phyloP scores from a whole-genome alignment of 2,329 filamentous ascomycete genomes.

The Microdochium bolleyi region DNA sequence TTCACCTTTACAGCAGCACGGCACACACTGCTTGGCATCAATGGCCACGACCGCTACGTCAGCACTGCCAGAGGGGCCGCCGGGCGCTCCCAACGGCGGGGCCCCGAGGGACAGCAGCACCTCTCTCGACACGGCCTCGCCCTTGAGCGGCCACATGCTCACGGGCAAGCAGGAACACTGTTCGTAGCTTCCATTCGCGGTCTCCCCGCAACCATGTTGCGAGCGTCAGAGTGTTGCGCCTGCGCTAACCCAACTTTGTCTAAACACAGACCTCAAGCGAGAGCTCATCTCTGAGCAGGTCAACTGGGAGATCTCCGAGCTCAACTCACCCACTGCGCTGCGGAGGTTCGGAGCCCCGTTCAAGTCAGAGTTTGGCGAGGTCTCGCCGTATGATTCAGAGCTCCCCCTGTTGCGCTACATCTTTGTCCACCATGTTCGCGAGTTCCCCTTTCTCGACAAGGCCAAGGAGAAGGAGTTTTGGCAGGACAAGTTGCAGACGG shows the following conservation, averaged over 20 bases:
- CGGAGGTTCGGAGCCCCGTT: conserved; percentile 95
- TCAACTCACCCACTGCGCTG: conserved; percentile 90
- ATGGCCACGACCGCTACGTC: background rate
- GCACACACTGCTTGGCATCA: too few relatives aligned
- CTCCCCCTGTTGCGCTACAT: conserved; percentile 91
- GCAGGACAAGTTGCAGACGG: conserved; percentile 95
- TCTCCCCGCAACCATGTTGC: background rate
- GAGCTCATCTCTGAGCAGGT: conserved; percentile 90
- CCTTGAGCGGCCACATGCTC: conserved; percentile 43
- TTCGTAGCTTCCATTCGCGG: conserved; percentile 31
- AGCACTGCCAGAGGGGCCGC: background rate
- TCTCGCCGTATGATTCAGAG: conserved; percentile 88
- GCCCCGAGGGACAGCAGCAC: background rate
- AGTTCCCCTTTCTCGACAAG: conserved; percentile 96
- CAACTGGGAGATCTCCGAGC: conserved; percentile 80
- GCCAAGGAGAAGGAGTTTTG: conserved; percentile 98
- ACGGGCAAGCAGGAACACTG: conserved; percentile 98
- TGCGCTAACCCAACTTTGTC: background rate
- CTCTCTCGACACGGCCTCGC: background rate
- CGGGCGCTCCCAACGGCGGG: background rate
- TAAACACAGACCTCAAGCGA: conserved; percentile 73
- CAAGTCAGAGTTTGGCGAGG: conserved; percentile 83
- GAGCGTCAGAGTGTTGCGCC: conserved; percentile 11
- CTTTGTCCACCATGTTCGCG: conserved; percentile 95
- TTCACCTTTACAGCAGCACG: too few relatives aligned